Evolutionary conservation across 768 basidiomycete species (phyloP), one percentile per base, ranked within the genome.

Genomic region (Cyclocybe aegerita): DNA sequence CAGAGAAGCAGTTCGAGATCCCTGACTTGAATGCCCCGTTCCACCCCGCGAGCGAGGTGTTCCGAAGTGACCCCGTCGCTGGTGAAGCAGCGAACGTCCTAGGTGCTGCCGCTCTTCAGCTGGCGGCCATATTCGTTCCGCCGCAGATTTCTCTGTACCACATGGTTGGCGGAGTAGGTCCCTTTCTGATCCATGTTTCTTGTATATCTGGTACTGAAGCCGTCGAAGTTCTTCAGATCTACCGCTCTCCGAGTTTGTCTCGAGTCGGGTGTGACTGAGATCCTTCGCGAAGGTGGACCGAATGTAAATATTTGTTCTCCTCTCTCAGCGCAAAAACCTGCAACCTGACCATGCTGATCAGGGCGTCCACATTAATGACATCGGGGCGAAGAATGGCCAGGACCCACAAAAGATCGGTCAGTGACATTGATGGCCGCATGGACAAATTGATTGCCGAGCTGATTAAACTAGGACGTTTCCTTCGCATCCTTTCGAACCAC

Each of bases 311-410:
- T 7, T 36, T 31, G 5, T 15, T 14, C 35, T 32, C 2, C 9
- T 2, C 38, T 33, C 37, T 12, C 39, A n/a, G 11, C 11, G 16
- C 30, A 39, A 17, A 10, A 14, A 9, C 5, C 32, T 43, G 5
- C 16, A 38, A 8, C 37, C 39, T 17, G 37, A 6, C 30, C n/a
- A 4, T 15, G 23, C 29, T 3, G 16, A 8, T 7, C 50, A 70
- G 70, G 73, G 73, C 0, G 48, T 71, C 23, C 73, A 76, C 32
- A 61, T 67, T 12, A 51, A 62, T 7, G 70, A 73, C 5, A 73
- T 76, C 33, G 70, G 66, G 9, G 60, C 55, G 16, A 66, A 63
- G 15, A 65, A 61, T 42, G 56, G 59, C 4, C 53, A 69, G 16
- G 64, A 75, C 42, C 52, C 64, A 1, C 43, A 53, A n/a, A 71